Evolutionary conservation across 2,329 filamentous ascomycete species (phyloP).

Genomic region (Huntiella savannae): DNA sequence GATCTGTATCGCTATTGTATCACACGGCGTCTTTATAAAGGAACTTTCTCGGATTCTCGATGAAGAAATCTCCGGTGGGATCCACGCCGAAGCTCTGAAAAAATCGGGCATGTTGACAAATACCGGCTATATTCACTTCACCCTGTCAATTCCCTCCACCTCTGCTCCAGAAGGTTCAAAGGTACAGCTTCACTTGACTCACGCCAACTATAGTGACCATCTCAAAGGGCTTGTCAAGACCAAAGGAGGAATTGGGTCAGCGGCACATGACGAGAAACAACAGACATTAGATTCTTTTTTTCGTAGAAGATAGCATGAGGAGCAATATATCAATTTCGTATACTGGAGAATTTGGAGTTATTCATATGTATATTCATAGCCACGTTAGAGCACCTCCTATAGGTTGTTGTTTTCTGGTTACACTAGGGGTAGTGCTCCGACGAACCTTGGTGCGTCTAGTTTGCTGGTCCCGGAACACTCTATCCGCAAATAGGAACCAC

Average conservation of each 20-base stretch:
- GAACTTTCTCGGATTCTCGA: slow-evolving; percentile 47
- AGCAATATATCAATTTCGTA: background rate
- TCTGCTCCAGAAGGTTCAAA: background rate
- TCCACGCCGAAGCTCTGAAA: slow-evolving; percentile 12
- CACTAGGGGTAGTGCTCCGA: no score
- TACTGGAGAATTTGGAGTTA: background rate
- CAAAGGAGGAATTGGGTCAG: slow-evolving; percentile 62
- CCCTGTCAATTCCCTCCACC: background rate
- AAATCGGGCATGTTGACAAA: slow-evolving; percentile 27
- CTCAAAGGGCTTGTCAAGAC: slow-evolving; percentile 59
- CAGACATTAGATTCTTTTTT: slow-evolving; percentile 64
- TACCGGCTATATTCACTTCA: slow-evolving; percentile 27
- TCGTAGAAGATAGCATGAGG: slow-evolving; percentile 6
- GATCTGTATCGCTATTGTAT: slow-evolving; percentile 44
- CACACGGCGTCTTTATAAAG: slow-evolving; percentile 66
- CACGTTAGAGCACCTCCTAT: background rate
- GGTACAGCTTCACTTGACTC: slow-evolving; percentile 10
- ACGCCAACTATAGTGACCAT: slow-evolving; percentile 53
- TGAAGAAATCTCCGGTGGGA: slow-evolving; percentile 24
- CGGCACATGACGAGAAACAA: slow-evolving; percentile 56
- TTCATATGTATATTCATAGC: background rate
- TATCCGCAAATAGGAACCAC: no score
- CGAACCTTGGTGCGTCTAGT: no score
- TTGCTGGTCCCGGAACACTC: no score
- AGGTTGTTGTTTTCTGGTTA: no score